Conservation (phyloP, 2,329 filamentous ascomycete species). For the Beauveria australis region DNA sequence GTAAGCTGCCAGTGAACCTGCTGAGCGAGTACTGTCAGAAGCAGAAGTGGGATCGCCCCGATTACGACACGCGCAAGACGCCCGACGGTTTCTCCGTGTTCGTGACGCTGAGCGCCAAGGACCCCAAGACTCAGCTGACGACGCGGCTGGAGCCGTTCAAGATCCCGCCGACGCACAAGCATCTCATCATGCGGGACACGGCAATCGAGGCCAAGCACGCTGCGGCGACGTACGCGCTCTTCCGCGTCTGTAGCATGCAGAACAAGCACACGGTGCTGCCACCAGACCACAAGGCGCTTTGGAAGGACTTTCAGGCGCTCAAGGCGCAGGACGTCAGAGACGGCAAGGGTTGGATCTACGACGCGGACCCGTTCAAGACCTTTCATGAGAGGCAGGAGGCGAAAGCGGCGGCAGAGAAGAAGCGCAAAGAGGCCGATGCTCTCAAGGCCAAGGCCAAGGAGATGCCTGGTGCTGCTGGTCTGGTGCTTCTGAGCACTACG, state of each 20-base stretch:
- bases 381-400: conserved; percentile 72
- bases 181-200: conserved; percentile 67
- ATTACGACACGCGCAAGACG: conserved; percentile 75
- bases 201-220: conserved; percentile 89
- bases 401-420: conserved; percentile 69
- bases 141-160: conserved; percentile 73
- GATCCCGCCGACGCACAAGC: conserved; percentile 66
- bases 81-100: conserved; percentile 69
- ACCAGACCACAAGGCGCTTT: conserved; percentile 79
- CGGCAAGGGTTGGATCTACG: conserved; percentile 81
- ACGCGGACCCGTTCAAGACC: conserved; percentile 85
- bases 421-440: conserved; percentile 62
- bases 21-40: conserved; percentile 93
- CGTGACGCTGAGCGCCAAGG: conserved; percentile 66
- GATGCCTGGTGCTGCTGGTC: conserved; percentile 49
- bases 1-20: conserved; percentile 89
- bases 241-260: conserved; percentile 88
- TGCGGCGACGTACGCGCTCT: conserved; percentile 84
- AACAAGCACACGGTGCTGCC: conserved; percentile 93
- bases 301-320: conserved; percentile 81
- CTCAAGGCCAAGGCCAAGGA: conserved; percentile 60
- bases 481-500: conserved; percentile 42
- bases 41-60: conserved; percentile 89
- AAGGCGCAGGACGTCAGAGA: conserved; percentile 75
- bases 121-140: conserved; percentile 75